Base-by-base conservation (phyloP, 306 rosid species). In the Fragaria iinumae region DNA sequence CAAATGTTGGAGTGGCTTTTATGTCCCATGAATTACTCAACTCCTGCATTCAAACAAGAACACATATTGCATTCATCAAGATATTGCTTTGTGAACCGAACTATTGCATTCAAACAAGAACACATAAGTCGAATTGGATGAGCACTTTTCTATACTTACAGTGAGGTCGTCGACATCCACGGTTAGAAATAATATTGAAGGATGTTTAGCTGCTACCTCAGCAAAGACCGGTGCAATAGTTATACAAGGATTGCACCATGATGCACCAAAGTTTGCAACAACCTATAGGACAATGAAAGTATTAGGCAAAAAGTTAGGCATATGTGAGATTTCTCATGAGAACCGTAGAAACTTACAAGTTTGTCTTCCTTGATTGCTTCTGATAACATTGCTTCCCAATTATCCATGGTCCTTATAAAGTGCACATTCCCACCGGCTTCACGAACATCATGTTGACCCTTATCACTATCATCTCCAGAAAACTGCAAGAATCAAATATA, bases 1-100 rank as follows among this genome's bases (percentile, higher is more conserved):
- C 85, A 83, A 93, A 91, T 9, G 98, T 91, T 13, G 97, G 98
- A 50, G 98, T 91, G 79, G 93, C 98, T 82, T 85, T 91, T 74
- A 93, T 90, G 34, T 88, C 96, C 93, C 91, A 93, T 25, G 96
- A 84, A 76, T 77, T 77, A 80, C 96, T 91, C 43, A 93, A 86
- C 74, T 91, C 97, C 98, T 91, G 85, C 76, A 79, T 38, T 25
- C 27, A 25, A 25, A 25, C 27, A 25, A 25, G 27, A 25, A 25
- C 27, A 25, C 27, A 25, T 25, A 25, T 25, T 27, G 29, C 56
- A 74, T 74, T 43, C 38, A 60, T 43, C 16, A 16, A 43, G 27
- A 50, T 11, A 32, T 72, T 71, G 60, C 27, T 14, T 14, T 27
- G 43, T 48, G 8, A 0, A 60, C 4, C 14, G 12, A 4, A 49